phyloP scores from a whole-genome alignment of 805 yeast genomes.

The Candida xiaguanensis region DNA sequence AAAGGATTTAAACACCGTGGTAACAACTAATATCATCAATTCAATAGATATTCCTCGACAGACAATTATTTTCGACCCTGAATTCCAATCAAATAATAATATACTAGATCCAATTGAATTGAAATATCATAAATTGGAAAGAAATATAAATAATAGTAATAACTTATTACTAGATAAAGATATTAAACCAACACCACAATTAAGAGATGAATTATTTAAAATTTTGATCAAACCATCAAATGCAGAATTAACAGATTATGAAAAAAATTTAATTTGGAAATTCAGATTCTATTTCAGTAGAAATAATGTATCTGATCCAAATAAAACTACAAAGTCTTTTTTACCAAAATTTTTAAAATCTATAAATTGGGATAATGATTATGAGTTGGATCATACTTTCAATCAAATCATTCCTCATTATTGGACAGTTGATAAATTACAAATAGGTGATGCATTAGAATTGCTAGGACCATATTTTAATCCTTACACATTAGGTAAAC shows the following conservation, averaged over 20 bases:
- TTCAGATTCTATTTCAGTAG: constrained; percentile 68
- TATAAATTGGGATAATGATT: constrained; percentile 82
- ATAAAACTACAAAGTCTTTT: constrained; percentile 24
- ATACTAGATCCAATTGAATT: constrained; percentile 75
- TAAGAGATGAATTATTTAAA: constrained; percentile 66
- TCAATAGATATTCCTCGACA: constrained; percentile 28
- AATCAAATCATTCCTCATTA: constrained; percentile 62
- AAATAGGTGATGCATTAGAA: constrained; percentile 82
- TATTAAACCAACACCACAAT: constrained; percentile 80
- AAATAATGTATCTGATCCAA: constrained; percentile 31
- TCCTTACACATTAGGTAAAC: constrained; percentile 32
- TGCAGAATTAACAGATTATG: constrained; percentile 68
- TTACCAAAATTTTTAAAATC: constrained; percentile 82
- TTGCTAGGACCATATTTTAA: constrained; percentile 74
- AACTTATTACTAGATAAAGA: constrained; percentile 76
- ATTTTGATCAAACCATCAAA: constrained; percentile 81
- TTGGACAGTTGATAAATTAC: constrained; percentile 62
- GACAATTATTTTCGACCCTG: constrained; percentile 41
- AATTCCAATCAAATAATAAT: constrained; percentile 19
- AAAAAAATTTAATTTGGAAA: constrained; percentile 76
- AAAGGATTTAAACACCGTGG: constrained; percentile 10
- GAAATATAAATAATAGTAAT: constrained; percentile 71
- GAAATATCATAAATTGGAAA: constrained; percentile 79
- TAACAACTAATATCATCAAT: constrained; percentile 34
- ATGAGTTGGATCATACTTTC: constrained; percentile 75